phyloP scores from a whole-genome alignment of 495 filamentous ascomycete genomes.

The Glonium stellatum region DNA sequence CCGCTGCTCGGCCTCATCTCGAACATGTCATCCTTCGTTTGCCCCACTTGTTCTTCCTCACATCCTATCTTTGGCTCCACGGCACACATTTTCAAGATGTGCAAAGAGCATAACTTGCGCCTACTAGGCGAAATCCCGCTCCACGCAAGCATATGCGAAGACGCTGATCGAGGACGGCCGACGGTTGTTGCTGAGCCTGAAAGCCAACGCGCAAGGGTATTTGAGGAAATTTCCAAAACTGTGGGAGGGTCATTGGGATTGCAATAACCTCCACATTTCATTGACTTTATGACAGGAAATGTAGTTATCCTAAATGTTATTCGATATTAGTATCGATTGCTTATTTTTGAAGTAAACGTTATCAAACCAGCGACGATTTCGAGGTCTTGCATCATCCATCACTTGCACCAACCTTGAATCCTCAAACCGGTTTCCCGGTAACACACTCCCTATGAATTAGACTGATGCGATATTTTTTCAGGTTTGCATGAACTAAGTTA shows the following conservation, averaged over 20 bases:
- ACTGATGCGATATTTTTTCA: too few species aligned
- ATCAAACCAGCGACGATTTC: too few species aligned
- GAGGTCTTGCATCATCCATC: too few species aligned
- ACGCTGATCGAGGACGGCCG: slow-evolving; percentile 82
- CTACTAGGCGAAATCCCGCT: slow-evolving; percentile 87
- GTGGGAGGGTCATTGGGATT: slow-evolving; percentile 14
- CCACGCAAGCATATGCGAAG: slow-evolving; percentile 76
- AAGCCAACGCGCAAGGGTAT: slow-evolving; percentile 62
- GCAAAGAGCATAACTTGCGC: slow-evolving; percentile 58
- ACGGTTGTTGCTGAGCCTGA: slow-evolving; percentile 82
- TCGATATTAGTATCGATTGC: too few species aligned
- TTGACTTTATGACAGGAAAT: too few species aligned
- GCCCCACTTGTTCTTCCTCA: slow-evolving; percentile 64
- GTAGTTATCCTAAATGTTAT: too few species aligned
- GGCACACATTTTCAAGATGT: slow-evolving; percentile 44
- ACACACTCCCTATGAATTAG: too few species aligned
- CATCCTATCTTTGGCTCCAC: slow-evolving; percentile 75
- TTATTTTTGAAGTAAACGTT: too few species aligned
- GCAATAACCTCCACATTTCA: background rate
- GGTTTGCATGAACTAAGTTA: too few species aligned
- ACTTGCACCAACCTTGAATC: too few species aligned
- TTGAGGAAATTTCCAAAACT: slow-evolving; percentile 36
- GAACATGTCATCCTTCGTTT: slow-evolving; percentile 87
- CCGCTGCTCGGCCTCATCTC: slow-evolving; percentile 86
- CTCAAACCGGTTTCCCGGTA: too few species aligned